Evolutionary conservation across 176 grass and related monocot species (phyloP), one percentile per base, ranked within the genome.

Genomic region (Tillandsia fasciculata): DNA sequence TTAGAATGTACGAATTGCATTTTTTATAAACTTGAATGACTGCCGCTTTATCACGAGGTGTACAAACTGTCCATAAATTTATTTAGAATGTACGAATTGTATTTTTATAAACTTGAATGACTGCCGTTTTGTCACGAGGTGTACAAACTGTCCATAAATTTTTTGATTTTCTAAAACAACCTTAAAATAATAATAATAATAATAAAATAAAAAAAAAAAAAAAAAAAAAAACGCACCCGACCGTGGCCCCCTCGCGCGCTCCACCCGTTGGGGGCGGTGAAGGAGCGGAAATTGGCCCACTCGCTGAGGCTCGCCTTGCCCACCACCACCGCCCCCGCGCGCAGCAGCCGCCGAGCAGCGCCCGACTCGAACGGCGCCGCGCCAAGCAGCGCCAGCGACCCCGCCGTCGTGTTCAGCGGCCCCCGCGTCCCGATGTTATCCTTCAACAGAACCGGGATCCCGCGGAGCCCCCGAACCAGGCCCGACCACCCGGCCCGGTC

Each of bases 391-490:
- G 86, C 83, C 26, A 90, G 51, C 0, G 91, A 95, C 2, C 91
- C 83, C 15, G 86, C 91, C 9, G 81, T 90, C 12, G 91, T 87
- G 83, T 85, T 90, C 49, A 95, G 81, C 73, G 24, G 17, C 84
- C 82, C 90, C 9, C 69, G 71, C 12, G 77, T 82, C n/a, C 79
- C 81, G 52, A 94, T 89, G 59, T 77, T 81, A 71, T 94, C 90
- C 78, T 94, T 94, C 33, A 94, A 64, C 54, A 89, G 76, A 4
- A 94, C 65, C 1, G 90, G 81, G 23, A 94, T 78, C n/a, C 86
- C 90, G 17, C 89, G 90, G 12, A 94, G 70, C 14, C 47, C 11
- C 59, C 64, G 63, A 72, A 51, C 11, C 17, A 18, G 18, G 49
- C 9, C 14, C 49, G 24, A 0, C 15, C 61, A 2, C 50, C 26